These are phyloP conservation scores for Ustilago lituana DNA, from an alignment of 1,284 basidiomycete genomes.

Conservation along the genomic window DNA sequence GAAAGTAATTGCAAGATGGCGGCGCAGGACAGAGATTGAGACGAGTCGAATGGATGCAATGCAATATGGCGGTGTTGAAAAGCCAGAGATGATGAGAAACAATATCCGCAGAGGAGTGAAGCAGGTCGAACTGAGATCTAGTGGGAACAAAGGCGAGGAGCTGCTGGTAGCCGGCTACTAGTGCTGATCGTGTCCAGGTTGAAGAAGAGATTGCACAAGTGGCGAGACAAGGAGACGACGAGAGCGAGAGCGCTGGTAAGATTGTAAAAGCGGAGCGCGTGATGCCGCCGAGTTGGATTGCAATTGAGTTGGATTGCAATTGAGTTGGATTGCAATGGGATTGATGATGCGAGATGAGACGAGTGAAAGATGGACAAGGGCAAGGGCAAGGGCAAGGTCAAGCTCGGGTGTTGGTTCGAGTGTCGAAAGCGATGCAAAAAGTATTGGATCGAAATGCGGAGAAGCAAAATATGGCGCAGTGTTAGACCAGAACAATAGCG, in stretches of 20 bases:
- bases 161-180: constrained; percentile 19
- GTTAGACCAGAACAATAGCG: too few relatives aligned
- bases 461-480: constrained; percentile 4
- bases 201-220: background rate
- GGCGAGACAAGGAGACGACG: background rate
- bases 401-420: background rate
- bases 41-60: background rate
- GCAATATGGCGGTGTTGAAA: too few relatives aligned
- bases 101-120: background rate
- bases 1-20: background rate
- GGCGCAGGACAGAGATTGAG: too few relatives aligned
- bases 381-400: background rate
- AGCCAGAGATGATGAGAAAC: too few relatives aligned
- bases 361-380: background rate
- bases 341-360: background rate
- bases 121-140: background rate
- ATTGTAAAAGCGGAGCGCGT: too few relatives aligned
- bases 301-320: too few relatives aligned
- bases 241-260: too few relatives aligned
- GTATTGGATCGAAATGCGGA: constrained; percentile 4
- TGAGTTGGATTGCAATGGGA: background rate
- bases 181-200: constrained; percentile 1
- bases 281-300: too few relatives aligned
- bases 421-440: background rate
- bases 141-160: background rate